Percentiles rank a stretch among this genome's conserved stretches.
Evolutionary conservation across 2,329 filamentous ascomycete species (phyloP).

Genomic region (Xylaria sp.): DNA sequence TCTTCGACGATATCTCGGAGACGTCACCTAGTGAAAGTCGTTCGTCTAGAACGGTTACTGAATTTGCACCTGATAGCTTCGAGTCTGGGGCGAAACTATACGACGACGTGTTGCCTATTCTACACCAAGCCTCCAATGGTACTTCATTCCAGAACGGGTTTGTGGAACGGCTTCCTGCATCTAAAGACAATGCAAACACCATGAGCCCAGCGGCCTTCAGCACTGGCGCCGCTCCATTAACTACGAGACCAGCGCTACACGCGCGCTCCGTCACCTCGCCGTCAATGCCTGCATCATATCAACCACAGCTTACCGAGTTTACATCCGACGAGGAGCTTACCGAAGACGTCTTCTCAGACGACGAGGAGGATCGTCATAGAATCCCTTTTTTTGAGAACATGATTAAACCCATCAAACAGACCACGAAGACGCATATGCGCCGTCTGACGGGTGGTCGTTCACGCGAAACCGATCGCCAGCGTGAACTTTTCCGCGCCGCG

Average conservation of each 20-base stretch:
- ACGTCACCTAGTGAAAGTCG: constrained; percentile 71
- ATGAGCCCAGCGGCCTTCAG: constrained; percentile 72
- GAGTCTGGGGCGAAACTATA: constrained; percentile 86
- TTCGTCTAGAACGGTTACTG: constrained; percentile 71
- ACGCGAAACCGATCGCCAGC: constrained; percentile 53
- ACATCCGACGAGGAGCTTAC: constrained; percentile 80
- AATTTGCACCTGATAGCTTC: constrained; percentile 72
- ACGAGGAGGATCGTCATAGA: constrained; percentile 65
- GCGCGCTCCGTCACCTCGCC: constrained; percentile 88
- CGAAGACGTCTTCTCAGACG: constrained; percentile 83
- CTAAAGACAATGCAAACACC: constrained; percentile 68
- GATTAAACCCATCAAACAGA: constrained; percentile 68
- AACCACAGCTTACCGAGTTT: constrained; percentile 68
- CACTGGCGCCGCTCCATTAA: constrained; percentile 45
- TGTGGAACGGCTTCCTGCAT: constrained; percentile 74
- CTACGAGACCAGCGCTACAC: constrained; percentile 75
- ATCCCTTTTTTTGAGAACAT: constrained; percentile 66
- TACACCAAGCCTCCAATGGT: constrained; percentile 85
- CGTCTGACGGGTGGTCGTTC: constrained; percentile 69
- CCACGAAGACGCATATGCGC: constrained; percentile 69
- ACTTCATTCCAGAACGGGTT: constrained; percentile 91
- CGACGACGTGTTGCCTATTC: constrained; percentile 89
- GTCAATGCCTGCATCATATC: constrained; percentile 66
- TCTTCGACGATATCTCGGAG: constrained; percentile 76
- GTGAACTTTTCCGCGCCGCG: constrained; percentile 51